Percentiles rank a stretch among this genome's conserved stretches.
Evolutionary conservation across 2,329 filamentous ascomycete genomes (phyloP).

Genomic region (Alternaria sp.): DNA sequence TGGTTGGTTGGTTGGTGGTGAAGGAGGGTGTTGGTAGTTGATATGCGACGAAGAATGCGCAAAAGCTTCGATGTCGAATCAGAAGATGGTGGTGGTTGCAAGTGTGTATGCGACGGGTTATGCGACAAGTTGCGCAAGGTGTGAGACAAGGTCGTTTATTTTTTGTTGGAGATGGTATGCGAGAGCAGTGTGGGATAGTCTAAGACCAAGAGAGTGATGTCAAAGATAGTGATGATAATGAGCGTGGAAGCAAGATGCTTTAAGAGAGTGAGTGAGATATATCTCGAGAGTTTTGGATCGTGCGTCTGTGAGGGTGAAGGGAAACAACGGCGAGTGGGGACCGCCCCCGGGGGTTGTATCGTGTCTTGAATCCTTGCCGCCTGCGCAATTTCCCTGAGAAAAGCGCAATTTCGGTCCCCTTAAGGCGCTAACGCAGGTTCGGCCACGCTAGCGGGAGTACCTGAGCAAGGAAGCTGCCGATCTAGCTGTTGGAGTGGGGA

Average conservation of each 20-base stretch:
- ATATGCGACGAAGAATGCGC: constrained; percentile 11
- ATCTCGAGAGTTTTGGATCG: constrained; percentile 20
- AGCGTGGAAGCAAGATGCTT: constrained; percentile 18
- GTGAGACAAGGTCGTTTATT: constrained; percentile 1
- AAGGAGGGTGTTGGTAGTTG: constrained; percentile 9
- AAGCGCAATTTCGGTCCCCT: constrained; percentile 1
- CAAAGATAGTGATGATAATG: constrained; percentile 7
- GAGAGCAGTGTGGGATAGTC: constrained; percentile 25
- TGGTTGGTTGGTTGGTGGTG: constrained; percentile 15
- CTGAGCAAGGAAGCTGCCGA: constrained; percentile 20
- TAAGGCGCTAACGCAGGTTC: constrained; percentile 18
- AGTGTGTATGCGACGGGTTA: constrained; percentile 19
- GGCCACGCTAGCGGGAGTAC: constrained; percentile 14
- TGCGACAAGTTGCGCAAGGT: constrained; percentile 13
- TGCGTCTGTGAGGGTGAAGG: constrained; percentile 29
- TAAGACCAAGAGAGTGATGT: constrained; percentile 7
- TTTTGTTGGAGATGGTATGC: constrained; percentile 5
- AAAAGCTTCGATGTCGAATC: constrained; percentile 13
- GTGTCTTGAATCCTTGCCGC: constrained; percentile 34
- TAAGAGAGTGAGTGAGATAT: constrained; percentile 2
- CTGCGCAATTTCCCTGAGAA: constrained; percentile 32
- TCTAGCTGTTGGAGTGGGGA: constrained; percentile 1
- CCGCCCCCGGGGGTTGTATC: constrained; percentile 19
- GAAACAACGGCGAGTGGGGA: constrained; percentile 31
- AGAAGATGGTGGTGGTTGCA: constrained; percentile 8